Percentiles rank a stretch among this genome's conserved stretches.
Conservation (phyloP, 2,329 filamentous ascomycete species). For the Phyllosticta ampelicida region DNA sequence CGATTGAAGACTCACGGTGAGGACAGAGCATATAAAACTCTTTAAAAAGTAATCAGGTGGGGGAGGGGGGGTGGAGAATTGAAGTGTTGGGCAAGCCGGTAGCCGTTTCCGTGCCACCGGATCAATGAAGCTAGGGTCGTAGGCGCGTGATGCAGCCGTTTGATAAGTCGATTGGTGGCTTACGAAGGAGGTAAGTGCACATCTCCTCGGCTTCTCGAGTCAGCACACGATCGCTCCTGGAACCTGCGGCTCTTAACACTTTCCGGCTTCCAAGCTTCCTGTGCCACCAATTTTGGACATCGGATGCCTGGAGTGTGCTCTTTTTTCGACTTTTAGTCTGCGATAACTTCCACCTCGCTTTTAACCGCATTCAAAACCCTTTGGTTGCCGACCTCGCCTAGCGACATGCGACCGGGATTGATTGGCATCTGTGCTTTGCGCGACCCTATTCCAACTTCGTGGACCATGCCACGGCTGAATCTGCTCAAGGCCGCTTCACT, state of each 20-base stretch:
- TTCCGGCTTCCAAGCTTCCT: background rate
- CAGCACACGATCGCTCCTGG: background rate
- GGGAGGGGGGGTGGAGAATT: too few relatives aligned
- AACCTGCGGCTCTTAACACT: background rate
- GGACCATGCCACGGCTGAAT: background rate
- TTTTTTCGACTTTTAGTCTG: background rate
- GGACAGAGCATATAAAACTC: background rate
- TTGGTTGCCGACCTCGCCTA: background rate
- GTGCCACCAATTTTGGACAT: background rate
- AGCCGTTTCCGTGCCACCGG: background rate
- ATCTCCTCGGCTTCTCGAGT: background rate
- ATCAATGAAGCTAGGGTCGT: background rate
- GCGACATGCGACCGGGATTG: background rate
- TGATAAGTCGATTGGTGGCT: background rate
- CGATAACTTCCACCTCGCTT: background rate
- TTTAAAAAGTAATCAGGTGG: background rate
- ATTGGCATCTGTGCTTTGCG: background rate
- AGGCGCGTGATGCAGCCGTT: background rate
- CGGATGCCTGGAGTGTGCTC: background rate
- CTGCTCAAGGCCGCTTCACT: background rate
- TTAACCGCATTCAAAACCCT: background rate
- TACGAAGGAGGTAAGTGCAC: background rate
- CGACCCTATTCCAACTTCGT: background rate
- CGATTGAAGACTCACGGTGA: background rate
- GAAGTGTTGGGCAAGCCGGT: background rate